Percentiles rank a stretch among this genome's conserved stretches.
Conservation (phyloP, 768 basidiomycete species). For the Fomitopsis serialis region DNA sequence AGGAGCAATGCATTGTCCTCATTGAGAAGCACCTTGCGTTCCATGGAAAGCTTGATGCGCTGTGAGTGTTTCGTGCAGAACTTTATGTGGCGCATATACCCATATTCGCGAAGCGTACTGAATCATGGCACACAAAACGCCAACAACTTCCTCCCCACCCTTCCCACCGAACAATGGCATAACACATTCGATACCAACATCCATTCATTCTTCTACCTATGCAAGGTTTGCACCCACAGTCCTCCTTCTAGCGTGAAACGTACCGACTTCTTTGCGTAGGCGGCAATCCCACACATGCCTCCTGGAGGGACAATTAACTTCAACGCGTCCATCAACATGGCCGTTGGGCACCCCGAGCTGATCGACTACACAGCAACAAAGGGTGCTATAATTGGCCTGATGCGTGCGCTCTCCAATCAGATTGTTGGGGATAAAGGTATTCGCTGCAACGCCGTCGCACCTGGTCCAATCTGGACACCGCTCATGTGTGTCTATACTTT, state of each 20-base stretch:
- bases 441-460: conserved; percentile 33
- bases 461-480: conserved; percentile 46
- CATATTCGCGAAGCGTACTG: conserved; percentile 24
- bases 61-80: conserved; percentile 23
- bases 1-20: conserved; percentile 32
- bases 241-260: background rate
- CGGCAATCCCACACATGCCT: conserved; percentile 38
- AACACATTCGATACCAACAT: conserved; percentile 34
- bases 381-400: conserved; percentile 45
- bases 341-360: conserved; percentile 39
- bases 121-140: conserved; percentile 42
- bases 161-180: conserved; percentile 38
- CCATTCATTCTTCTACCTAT: conserved; percentile 42
- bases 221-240: conserved; percentile 21
- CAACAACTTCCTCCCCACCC: conserved; percentile 29
- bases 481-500: conserved; percentile 30
- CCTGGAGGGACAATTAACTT: conserved; percentile 37
- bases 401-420: conserved; percentile 44
- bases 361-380: conserved; percentile 53
- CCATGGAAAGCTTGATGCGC: conserved; percentile 31
- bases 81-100: background rate
- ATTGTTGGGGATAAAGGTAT: conserved; percentile 44
- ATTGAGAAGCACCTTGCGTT: conserved; percentile 34
- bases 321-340: conserved; percentile 39
- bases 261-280: conserved; percentile 7